These are phyloP conservation scores for Sambucus nigra DNA, from an alignment of 129 eudicot species.

Conservation along the genomic window DNA sequence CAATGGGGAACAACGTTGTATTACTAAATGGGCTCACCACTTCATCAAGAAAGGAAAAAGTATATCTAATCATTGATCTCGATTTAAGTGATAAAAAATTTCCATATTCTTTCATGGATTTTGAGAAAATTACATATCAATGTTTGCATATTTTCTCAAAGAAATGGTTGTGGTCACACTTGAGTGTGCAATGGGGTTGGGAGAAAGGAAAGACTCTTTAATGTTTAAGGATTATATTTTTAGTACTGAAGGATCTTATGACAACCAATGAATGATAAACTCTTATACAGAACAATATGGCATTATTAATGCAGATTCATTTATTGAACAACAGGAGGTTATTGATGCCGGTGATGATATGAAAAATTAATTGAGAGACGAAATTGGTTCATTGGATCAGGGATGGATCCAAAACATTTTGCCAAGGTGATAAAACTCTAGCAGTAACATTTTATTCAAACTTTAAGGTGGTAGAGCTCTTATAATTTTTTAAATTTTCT, in stretches of 20 bases:
- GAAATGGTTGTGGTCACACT: constrained; percentile 31
- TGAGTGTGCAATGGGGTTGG: constrained; percentile 32
- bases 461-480: too few relatives aligned
- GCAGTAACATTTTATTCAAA: too few relatives aligned
- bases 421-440: too few relatives aligned
- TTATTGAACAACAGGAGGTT: too few relatives aligned
- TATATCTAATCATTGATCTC: constrained; percentile 31
- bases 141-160: constrained; percentile 37
- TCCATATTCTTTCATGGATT: constrained; percentile 14
- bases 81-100: constrained; percentile 23
- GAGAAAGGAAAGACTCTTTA: constrained; percentile 17
- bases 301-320: not conserved
- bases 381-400: too few relatives aligned
- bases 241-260: not conserved
- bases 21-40: constrained; percentile 27
- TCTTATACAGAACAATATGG: not conserved
- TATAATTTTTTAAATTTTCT: too few relatives aligned
- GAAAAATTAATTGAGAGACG: too few relatives aligned
- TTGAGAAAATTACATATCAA: constrained; percentile 23
- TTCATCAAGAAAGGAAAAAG: constrained; percentile 20
- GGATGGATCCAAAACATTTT: too few relatives aligned
- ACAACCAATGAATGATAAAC: not conserved
- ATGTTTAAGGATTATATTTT: not conserved
- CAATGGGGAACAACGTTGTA: constrained; percentile 34
- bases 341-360: too few relatives aligned